phyloP scores from a whole-genome alignment of 1,284 basidiomycete species.

The Veloboletus limbatus region DNA sequence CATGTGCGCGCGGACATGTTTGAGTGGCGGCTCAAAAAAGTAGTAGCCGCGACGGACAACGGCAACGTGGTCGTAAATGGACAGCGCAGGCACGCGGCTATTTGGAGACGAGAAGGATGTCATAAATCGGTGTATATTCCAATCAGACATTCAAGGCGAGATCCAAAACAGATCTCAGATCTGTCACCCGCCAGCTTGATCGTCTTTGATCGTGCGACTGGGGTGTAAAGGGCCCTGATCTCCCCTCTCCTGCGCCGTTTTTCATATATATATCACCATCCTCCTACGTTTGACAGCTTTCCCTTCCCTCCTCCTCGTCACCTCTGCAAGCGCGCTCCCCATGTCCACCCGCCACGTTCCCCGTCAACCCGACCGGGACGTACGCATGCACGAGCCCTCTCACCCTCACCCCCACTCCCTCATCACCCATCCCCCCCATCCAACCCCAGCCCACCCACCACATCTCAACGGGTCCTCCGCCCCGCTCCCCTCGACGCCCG shows the following conservation, averaged over 20 bases:
- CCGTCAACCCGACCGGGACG: constrained; percentile 59
- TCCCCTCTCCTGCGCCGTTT: constrained; percentile 41
- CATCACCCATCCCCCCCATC: constrained; percentile 37
- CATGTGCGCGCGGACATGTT: constrained; percentile 33
- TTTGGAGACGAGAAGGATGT: constrained; percentile 39
- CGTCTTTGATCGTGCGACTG: constrained; percentile 56
- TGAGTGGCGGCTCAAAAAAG: constrained; percentile 29
- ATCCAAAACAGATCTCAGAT: constrained; percentile 38
- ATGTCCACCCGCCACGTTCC: constrained; percentile 66
- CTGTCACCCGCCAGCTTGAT: constrained; percentile 42
- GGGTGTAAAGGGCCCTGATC: constrained; percentile 39
- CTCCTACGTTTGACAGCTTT: constrained; percentile 45
- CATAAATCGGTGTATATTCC: constrained; percentile 36
- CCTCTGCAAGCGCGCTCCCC: constrained; percentile 26
- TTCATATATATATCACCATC: constrained; percentile 55
- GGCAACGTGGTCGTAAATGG: constrained; percentile 45
- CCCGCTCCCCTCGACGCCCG: constrained; percentile 39
- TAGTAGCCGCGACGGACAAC: constrained; percentile 36
- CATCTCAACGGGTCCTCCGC: constrained; percentile 52
- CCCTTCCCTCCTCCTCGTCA: constrained; percentile 37
- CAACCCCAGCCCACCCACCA: constrained; percentile 37
- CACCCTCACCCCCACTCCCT: constrained; percentile 45
- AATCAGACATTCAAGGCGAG: constrained; percentile 43
- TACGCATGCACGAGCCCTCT: constrained; percentile 58
- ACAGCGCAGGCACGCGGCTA: constrained; percentile 47